Percentiles rank a stretch among this genome's conserved stretches.
These are phyloP conservation scores for Pittosporum tobira DNA, from an alignment of 129 eudicot genomes.

Conservation along the genomic window DNA sequence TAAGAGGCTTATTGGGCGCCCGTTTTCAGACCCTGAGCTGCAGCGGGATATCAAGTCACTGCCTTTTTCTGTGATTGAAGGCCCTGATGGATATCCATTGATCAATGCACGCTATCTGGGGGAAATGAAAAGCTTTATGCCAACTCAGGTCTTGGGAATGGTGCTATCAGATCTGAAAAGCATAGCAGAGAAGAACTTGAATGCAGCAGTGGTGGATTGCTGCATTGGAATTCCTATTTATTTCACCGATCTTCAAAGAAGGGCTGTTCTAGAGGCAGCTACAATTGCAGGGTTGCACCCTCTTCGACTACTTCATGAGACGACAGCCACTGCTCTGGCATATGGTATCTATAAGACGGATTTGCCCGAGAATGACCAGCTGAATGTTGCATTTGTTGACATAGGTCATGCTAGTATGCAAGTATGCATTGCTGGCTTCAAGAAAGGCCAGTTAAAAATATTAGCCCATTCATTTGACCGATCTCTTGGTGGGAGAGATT, in stretches of 20 bases:
- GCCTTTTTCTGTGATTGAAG: conserved; percentile 45
- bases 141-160: conserved; percentile 59
- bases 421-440: conserved; percentile 52
- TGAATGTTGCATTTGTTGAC: conserved; percentile 57
- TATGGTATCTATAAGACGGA: conserved; percentile 62
- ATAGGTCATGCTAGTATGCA: conserved; percentile 57
- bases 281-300: conserved; percentile 58
- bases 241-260: conserved; percentile 58
- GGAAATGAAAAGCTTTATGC: conserved; percentile 44
- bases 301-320: conserved; percentile 47
- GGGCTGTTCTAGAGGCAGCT: conserved; percentile 61
- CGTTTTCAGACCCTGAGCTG: conserved; percentile 50
- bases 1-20: conserved; percentile 46
- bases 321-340: conserved; percentile 60
- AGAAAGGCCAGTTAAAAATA: conserved; percentile 54
- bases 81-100: conserved; percentile 57
- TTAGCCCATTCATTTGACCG: conserved; percentile 52
- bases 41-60: conserved; percentile 39
- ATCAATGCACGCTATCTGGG: conserved; percentile 45
- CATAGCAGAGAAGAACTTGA: conserved; percentile 49
- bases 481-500: conserved; percentile 52
- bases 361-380: conserved; percentile 47
- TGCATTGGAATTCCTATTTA: conserved; percentile 61
- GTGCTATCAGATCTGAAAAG: conserved; percentile 42
- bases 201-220: conserved; percentile 58